A percentile compares a stretch with the other conserved stretches of the same genome.
phyloP scores from a whole-genome alignment of 2,329 filamentous ascomycete genomes.

The Exophiala lecanii-corni region DNA sequence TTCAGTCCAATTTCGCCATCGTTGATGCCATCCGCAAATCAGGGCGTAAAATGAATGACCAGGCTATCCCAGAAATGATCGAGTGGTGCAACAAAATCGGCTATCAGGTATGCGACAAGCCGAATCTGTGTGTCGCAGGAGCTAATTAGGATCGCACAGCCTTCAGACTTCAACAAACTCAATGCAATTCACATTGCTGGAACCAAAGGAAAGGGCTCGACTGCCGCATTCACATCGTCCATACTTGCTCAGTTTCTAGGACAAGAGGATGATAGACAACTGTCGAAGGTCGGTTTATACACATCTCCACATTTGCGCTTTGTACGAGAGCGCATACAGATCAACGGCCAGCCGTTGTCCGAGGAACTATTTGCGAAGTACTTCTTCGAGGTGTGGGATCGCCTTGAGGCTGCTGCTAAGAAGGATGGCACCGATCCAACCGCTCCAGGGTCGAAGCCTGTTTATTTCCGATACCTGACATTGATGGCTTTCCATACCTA shows the following conservation, averaged over 20 bases:
- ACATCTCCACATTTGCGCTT: constrained; percentile 82
- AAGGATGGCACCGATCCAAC: constrained; percentile 48
- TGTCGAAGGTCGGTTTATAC: constrained; percentile 67
- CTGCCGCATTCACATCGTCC: constrained; percentile 75
- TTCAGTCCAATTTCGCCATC: constrained; percentile 74
- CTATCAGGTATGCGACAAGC: constrained; percentile 60
- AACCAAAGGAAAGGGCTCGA: constrained; percentile 91
- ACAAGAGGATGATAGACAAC: constrained; percentile 28
- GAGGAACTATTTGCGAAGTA: constrained; percentile 67
- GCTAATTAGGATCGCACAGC: no score
- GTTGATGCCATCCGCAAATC: constrained; percentile 74
- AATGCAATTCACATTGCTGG: constrained; percentile 79
- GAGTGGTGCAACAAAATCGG: constrained; percentile 72
- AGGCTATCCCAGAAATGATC: constrained; percentile 75
- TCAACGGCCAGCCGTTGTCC: constrained; percentile 67
- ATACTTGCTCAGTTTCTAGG: constrained; percentile 63
- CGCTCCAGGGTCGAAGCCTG: constrained; percentile 64
- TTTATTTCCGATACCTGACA: constrained; percentile 89
- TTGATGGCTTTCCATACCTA: constrained; percentile 85
- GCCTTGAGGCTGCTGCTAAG: constrained; percentile 51
- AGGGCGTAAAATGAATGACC: constrained; percentile 66
- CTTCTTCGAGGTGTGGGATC: constrained; percentile 82
- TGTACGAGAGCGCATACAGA: constrained; percentile 77
- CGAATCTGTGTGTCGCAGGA: no score
- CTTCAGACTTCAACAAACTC: constrained; percentile 52